Evolutionary conservation across 345 rosid species (phyloP).

Genomic region (Triadica sebifera): DNA sequence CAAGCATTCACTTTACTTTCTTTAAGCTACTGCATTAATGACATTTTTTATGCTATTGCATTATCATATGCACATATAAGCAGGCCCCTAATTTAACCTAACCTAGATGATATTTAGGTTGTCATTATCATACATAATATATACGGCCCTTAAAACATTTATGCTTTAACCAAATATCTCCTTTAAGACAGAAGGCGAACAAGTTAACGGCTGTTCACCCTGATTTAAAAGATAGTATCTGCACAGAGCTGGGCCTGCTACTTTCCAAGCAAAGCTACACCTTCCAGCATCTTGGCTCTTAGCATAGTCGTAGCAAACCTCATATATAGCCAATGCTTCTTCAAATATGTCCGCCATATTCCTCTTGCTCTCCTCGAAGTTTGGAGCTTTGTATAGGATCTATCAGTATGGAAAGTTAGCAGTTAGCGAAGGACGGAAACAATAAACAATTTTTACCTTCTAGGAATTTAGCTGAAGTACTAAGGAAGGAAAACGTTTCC

Average conservation of each 20-base stretch:
- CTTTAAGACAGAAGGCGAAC: too few species aligned
- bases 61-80: too few species aligned
- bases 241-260: constrained; percentile 34
- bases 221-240: too few species aligned
- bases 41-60: too few species aligned
- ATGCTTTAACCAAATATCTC: constrained; percentile 11
- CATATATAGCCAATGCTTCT: constrained; percentile 57
- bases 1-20: too few species aligned
- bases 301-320: constrained; percentile 46
- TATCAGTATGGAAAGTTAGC: constrained; percentile 13
- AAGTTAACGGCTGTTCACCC: too few species aligned
- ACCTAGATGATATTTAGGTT: too few species aligned
- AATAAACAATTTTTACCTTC: not conserved
- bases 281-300: not conserved
- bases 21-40: too few species aligned
- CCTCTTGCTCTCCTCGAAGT: constrained; percentile 46
- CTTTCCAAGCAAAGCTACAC: constrained; percentile 70
- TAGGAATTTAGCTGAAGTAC: not conserved
- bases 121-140: too few species aligned
- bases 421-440: not conserved
- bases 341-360: constrained; percentile 37
- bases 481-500: not conserved
- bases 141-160: too few species aligned
- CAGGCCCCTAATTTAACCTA: too few species aligned
- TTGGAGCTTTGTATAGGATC: constrained; percentile 52